These are phyloP conservation scores for Thalassiosira livingstoniorum DNA, from an alignment of 352 stramenopile genomes.

Conservation along the genomic window DNA sequence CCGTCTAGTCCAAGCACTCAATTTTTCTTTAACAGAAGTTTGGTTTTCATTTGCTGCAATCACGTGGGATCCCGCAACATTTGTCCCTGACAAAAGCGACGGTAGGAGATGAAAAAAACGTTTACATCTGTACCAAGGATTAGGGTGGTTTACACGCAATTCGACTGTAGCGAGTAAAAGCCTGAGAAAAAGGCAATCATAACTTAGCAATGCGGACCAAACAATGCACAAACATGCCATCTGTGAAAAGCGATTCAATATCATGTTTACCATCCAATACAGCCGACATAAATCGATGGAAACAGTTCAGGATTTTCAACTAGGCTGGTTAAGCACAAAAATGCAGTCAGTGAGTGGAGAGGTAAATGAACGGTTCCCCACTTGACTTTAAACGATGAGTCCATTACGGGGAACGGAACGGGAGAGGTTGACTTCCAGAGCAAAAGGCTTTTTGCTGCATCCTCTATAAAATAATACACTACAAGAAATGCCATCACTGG, in stretches of 20 bases:
- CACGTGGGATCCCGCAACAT: constrained; percentile 22
- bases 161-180: constrained; percentile 65
- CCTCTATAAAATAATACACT: constrained; percentile 70
- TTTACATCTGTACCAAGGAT: constrained; percentile 68
- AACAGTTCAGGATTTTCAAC: constrained; percentile 72
- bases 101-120: constrained; percentile 65
- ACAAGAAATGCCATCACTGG: constrained; percentile 63
- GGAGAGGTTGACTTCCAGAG: constrained; percentile 70
- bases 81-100: constrained; percentile 59
- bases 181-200: constrained; percentile 13
- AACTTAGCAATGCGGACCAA: neutral
- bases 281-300: constrained; percentile 61
- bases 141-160: constrained; percentile 60
- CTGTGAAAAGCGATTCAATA: constrained; percentile 1
- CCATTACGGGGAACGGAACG: constrained; percentile 42
- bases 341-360: constrained; percentile 73
- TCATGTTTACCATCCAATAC: constrained; percentile 37
- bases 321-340: constrained; percentile 63
- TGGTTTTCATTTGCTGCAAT: constrained; percentile 69
- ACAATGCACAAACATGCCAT: neutral
- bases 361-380: constrained; percentile 59
- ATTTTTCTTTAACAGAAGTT: constrained; percentile 30
- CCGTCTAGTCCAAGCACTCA: constrained; percentile 50
- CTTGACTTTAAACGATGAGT: constrained; percentile 20
- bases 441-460: constrained; percentile 70